Evolutionary conservation across 2,329 filamentous ascomycete genomes (phyloP).

Genomic region (Teratosphaeria epicoccoides): DNA sequence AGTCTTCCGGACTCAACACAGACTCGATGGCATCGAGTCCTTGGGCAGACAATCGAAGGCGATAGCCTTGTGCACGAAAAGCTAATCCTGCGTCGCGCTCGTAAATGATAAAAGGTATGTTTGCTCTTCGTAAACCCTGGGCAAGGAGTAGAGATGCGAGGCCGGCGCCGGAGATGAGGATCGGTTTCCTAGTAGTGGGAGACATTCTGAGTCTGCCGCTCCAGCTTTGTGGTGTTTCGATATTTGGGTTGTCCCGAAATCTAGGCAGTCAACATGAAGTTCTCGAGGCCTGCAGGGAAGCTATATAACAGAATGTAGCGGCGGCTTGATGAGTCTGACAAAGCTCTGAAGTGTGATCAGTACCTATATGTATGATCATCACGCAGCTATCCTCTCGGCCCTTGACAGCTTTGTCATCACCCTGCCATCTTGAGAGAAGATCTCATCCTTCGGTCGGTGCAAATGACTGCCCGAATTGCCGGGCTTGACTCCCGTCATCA

Average conservation of each 20-base stretch:
- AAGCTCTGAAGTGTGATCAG: no score
- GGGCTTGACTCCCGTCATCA: no score
- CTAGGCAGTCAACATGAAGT: no score
- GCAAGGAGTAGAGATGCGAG: slow-evolving; percentile 31
- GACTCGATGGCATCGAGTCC: slow-evolving; percentile 52
- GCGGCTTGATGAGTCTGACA: no score
- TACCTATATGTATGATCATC: background rate
- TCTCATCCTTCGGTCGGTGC: no score
- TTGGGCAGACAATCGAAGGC: slow-evolving; percentile 46
- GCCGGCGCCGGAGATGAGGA: slow-evolving; percentile 33
- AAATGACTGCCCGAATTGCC: no score
- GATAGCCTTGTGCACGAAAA: slow-evolving; percentile 53
- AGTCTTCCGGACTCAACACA: slow-evolving; percentile 37
- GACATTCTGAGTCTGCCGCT: background rate
- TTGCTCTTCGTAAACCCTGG: slow-evolving; percentile 25
- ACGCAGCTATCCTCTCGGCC: background rate
- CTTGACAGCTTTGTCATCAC: background rate
- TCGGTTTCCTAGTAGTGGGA: slow-evolving; percentile 16
- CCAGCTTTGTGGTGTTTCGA: no score
- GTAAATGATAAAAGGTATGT: slow-evolving; percentile 32
- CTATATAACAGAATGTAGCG: no score
- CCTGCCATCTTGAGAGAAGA: no score
- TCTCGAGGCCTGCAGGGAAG: no score
- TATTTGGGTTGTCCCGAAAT: no score
- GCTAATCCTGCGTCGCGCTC: slow-evolving; percentile 38